Conservation (phyloP, 78 protist species). For the Cyanophora paradoxa region DNA sequence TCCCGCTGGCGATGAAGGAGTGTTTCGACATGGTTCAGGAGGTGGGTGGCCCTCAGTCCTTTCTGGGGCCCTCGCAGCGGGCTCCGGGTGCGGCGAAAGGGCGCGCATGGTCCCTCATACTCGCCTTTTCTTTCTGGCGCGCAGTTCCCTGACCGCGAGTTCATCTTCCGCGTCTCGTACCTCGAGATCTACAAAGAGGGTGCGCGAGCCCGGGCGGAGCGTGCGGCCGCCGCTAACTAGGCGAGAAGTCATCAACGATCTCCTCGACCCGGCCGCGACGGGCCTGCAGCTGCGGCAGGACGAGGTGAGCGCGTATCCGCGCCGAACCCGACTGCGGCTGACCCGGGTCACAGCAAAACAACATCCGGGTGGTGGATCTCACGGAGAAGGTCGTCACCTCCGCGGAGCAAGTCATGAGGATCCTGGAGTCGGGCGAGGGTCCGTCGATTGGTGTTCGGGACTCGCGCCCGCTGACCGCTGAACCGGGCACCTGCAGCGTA, state of each 20-base stretch:
- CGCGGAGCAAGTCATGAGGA: slow-evolving; percentile 17
- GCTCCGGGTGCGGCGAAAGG: too few relatives aligned
- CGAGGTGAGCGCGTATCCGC: too few relatives aligned
- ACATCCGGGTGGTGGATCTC: slow-evolving; percentile 40
- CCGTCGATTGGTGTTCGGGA: neutral
- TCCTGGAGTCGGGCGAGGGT: slow-evolving; percentile 36
- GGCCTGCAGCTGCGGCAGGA: slow-evolving; percentile 8
- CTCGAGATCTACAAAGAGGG: slow-evolving; percentile 31
- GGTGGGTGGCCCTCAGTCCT: neutral
- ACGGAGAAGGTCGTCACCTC: slow-evolving; percentile 49
- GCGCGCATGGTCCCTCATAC: too few relatives aligned
- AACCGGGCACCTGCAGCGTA: neutral
- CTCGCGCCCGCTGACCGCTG: too few relatives aligned
- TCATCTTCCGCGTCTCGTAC: slow-evolving; percentile 17
- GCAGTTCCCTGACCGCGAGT: neutral
- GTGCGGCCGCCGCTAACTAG: too few relatives aligned
- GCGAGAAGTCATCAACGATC: slow-evolving; percentile 16
- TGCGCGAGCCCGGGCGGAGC: too few relatives aligned
- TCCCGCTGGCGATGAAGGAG: neutral
- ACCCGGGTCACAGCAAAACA: neutral
- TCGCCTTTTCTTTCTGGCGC: neutral
- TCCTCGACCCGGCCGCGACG: slow-evolving; percentile 14
- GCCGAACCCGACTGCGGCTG: too few relatives aligned
- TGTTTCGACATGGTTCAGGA: neutral
- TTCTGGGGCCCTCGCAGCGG: too few relatives aligned